A percentile compares a stretch with the other conserved stretches of the same genome.
These are phyloP conservation scores for Neofusicoccum sp. DNA, from an alignment of 2,329 filamentous ascomycete species.

Conservation along the genomic window DNA sequence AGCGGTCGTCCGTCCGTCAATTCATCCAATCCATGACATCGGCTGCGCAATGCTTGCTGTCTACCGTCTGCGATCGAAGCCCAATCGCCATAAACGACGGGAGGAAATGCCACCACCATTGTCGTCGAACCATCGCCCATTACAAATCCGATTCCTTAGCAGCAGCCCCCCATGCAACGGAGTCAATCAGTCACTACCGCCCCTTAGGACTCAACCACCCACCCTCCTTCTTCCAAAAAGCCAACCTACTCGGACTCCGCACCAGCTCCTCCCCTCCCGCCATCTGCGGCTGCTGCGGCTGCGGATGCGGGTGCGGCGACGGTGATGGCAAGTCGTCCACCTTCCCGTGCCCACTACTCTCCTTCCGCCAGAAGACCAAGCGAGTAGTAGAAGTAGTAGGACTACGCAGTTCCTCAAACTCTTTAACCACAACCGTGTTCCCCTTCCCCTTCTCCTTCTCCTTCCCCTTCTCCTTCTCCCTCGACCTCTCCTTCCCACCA, in stretches of 20 bases:
- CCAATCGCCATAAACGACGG: no score
- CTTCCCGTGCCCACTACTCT: background rate
- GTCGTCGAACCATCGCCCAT: no score
- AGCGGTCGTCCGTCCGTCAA: no score
- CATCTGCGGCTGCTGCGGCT: no score
- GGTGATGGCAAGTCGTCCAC: no score
- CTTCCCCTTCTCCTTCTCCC: background rate
- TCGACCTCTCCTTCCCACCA: background rate
- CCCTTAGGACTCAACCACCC: background rate
- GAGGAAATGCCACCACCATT: no score
- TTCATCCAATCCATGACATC: no score
- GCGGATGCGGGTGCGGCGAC: no score
- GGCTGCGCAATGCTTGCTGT: no score
- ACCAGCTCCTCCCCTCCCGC: background rate
- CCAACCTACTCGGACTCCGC: slow-evolving; percentile 3
- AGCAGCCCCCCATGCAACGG: background rate
- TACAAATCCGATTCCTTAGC: no score
- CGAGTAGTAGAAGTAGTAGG: background rate
- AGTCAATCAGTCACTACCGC: background rate
- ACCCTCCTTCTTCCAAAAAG: slow-evolving; percentile 9
- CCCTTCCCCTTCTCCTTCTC: background rate
- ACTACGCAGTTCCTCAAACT: background rate
- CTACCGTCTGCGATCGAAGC: no score
- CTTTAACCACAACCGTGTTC: background rate
- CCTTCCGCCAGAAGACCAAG: slow-evolving; percentile 1